phyloP scores from a whole-genome alignment of 2,329 filamentous ascomycete genomes.

The Ceratocystis ficicola region DNA sequence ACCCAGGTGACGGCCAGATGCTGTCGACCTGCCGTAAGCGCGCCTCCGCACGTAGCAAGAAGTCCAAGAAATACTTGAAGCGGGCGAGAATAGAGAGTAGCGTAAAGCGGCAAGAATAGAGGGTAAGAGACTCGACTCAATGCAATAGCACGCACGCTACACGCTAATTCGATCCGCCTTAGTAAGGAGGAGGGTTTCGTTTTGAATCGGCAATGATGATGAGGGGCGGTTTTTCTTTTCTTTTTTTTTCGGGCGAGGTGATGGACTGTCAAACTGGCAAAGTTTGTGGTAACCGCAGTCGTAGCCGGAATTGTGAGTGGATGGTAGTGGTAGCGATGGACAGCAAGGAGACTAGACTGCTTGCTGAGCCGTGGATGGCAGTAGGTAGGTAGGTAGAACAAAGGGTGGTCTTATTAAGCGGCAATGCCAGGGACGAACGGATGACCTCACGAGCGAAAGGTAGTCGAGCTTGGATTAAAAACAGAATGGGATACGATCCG shows the following conservation, averaged over 20 bases:
- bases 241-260: not conserved
- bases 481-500: not conserved
- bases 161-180: not conserved
- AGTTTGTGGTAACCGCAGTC: not conserved
- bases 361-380: not conserved
- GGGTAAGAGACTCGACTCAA: not conserved
- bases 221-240: not conserved
- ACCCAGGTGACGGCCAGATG: constrained; percentile 10
- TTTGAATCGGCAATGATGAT: not conserved
- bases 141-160: not conserved
- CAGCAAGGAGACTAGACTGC: too few relatives aligned
- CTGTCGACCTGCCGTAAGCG: constrained; percentile 11
- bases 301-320: not conserved
- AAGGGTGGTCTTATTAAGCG: not conserved
- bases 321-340: not conserved
- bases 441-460: not conserved
- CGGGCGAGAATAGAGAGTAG: not conserved
- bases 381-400: not conserved
- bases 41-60: constrained; percentile 3
- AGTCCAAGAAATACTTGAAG: constrained; percentile 6
- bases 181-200: not conserved
- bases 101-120: not conserved
- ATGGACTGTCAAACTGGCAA: not conserved
- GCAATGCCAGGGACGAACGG: not conserved
- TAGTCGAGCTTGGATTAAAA: not conserved